These are phyloP conservation scores for Lunularia cruciata DNA, from an alignment of 225 moss, liverwort and hornwort species.

Conservation along the genomic window DNA sequence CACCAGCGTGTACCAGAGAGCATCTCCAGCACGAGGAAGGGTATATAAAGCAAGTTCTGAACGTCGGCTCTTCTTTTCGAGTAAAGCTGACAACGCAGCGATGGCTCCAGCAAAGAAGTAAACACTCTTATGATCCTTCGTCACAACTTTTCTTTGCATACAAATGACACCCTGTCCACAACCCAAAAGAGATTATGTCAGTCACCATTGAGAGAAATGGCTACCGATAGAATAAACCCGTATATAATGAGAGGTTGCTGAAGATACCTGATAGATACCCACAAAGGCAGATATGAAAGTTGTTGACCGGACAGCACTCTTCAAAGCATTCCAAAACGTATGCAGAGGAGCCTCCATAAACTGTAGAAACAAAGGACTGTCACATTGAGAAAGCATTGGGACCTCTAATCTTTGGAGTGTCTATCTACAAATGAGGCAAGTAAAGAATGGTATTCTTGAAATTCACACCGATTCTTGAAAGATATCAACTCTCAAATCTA, in stretches of 20 bases:
- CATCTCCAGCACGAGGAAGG: conserved; percentile 72
- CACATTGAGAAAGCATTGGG: background rate
- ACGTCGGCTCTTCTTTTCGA: conserved; percentile 82
- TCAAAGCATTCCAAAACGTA: conserved; percentile 82
- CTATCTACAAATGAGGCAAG: background rate
- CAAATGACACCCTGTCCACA: conserved; percentile 66
- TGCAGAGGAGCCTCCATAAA: conserved; percentile 79
- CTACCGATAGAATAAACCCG: too few relatives aligned
- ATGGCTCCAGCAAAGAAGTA: conserved; percentile 74
- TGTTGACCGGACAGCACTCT: conserved; percentile 75
- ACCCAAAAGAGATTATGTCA: background rate
- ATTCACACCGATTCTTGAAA: background rate
- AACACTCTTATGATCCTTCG: conserved; percentile 76
- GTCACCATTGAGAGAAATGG: background rate
- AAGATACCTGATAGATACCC: conserved; percentile 72
- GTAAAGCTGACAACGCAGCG: conserved; percentile 67
- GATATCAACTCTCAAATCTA: background rate
- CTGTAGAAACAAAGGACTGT: conserved; percentile 27
- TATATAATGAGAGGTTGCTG: too few relatives aligned
- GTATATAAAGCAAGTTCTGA: conserved; percentile 86
- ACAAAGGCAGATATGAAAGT: conserved; percentile 81
- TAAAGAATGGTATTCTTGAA: background rate
- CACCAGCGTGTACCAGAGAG: conserved; percentile 77
- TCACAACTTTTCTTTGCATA: conserved; percentile 64
- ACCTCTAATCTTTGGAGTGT: background rate